Base-by-base conservation (phyloP, 2,329 filamentous ascomycete species). In the Penicillium brevicompactum region DNA sequence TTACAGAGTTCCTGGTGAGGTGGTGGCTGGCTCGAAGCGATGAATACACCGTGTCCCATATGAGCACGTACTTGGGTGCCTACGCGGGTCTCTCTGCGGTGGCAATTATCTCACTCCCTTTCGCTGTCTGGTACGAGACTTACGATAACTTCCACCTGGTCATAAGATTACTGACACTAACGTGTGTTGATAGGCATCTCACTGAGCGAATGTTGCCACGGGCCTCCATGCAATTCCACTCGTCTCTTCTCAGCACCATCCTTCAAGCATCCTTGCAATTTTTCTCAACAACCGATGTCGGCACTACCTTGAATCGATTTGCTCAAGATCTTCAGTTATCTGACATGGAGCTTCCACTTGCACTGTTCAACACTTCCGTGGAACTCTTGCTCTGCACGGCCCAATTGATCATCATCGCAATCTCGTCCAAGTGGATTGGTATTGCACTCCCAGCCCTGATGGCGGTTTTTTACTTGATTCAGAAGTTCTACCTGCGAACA, bases 401-500 rank as follows among this genome's bases (percentile, higher is more conserved):
- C 24, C 24, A 27, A 27, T 5, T 61, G 10, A 38, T 38, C 11
- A 43, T 49, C 24, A 47, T 56, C 24, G 43, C 43, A 9, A 41
- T 52, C 24, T 27, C 24, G 24, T 27, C 24, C 24, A 27, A 27
- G 24, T 27, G 24, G 24, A 27, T 27, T 27, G 24, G 24, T 6
- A 27, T 27, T 8, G 24, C 24, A 6, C 24, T 27, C 1, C 24
- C 24, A 6, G 24, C 24, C 5, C 46, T 40, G 7, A 49, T 40
- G 24, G 40, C 34, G 6, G 27, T 49, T 3, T 41, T 21, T 18
- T 18, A 27, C 4, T 27, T 27, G 24, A 27, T 27, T 6, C 83
- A 84, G 55, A 78, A 71, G 44, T 79, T 83, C 46, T 86, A 86
- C 57, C 74, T 87, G 0, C 74, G 80, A 0, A 86, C 83, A 0